Evolutionary conservation across 192 early-diverging fungal genomes (phyloP).

Genomic region (Rhizophagus clarus): DNA sequence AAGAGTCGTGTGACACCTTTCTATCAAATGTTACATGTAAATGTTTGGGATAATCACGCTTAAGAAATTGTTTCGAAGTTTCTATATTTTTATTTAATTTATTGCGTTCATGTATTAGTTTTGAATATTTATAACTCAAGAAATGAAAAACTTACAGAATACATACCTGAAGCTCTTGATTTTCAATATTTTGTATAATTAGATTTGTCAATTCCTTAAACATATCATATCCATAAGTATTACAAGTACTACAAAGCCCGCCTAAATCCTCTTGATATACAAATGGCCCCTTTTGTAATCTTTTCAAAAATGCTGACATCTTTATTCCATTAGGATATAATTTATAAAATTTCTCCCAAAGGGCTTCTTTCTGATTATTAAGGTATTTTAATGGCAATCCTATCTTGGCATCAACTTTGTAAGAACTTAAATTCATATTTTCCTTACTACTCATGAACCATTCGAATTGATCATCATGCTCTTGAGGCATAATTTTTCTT

Average conservation of each 20-base stretch:
- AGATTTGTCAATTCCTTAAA: not conserved
- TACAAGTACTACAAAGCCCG: not conserved
- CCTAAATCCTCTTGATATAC: not conserved
- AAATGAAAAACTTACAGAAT: not conserved
- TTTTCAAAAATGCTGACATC: not conserved
- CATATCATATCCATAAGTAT: not conserved
- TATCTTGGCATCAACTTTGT: not conserved
- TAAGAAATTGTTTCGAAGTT: not conserved
- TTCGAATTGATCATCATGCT: not conserved
- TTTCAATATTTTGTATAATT: not conserved
- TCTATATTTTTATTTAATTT: not conserved
- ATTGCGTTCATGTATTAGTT: not conserved
- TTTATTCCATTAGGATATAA: not conserved
- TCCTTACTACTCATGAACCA: not conserved
- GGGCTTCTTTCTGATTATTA: not conserved
- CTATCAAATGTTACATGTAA: not conserved
- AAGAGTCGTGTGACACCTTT: not conserved
- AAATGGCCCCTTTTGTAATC: not conserved
- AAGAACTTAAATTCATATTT: conserved; percentile 9
- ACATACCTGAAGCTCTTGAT: not conserved
- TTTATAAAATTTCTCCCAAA: not conserved
- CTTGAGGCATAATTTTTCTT: not conserved
- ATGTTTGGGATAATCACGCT: not conserved
- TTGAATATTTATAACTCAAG: not conserved
- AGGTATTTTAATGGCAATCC: not conserved